Conservation (phyloP, 345 rosid species). For the Citrus mangshanensis region DNA sequence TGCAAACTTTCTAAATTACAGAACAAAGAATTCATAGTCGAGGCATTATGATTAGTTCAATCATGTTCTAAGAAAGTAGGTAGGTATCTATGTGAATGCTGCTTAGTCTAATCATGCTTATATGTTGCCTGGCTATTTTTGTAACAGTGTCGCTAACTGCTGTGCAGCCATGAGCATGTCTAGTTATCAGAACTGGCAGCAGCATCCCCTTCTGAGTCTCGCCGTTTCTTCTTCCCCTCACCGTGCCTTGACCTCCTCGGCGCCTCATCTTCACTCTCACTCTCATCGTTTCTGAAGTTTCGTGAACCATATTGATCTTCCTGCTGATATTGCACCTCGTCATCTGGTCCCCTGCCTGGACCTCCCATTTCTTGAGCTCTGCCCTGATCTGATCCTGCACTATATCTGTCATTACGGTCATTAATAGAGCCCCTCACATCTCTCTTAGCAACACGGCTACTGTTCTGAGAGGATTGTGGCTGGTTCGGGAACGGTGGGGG, state of each 20-base stretch:
- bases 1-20: background rate
- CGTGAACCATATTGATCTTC: constrained; percentile 48
- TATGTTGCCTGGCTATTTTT: background rate
- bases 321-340: constrained; percentile 41
- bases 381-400: constrained; percentile 51
- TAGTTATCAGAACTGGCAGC: constrained; percentile 19
- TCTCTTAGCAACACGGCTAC: constrained; percentile 41
- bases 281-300: constrained; percentile 64
- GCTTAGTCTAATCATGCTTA: background rate
- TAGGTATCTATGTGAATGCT: background rate
- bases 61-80: background rate
- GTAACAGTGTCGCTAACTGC: background rate
- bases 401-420: constrained; percentile 37
- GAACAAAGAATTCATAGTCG: background rate
- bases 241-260: constrained; percentile 96
- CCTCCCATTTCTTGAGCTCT: constrained; percentile 43
- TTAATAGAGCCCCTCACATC: constrained; percentile 46
- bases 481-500: constrained; percentile 40
- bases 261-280: constrained; percentile 91
- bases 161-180: background rate
- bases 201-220: constrained; percentile 32
- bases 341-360: constrained; percentile 34
- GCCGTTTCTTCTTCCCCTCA: constrained; percentile 77
- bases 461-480: constrained; percentile 41
- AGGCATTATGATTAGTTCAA: background rate